Evolutionary conservation across 2,329 filamentous ascomycete species (phyloP).

Genomic region (Colletotrichum echinochloae): DNA sequence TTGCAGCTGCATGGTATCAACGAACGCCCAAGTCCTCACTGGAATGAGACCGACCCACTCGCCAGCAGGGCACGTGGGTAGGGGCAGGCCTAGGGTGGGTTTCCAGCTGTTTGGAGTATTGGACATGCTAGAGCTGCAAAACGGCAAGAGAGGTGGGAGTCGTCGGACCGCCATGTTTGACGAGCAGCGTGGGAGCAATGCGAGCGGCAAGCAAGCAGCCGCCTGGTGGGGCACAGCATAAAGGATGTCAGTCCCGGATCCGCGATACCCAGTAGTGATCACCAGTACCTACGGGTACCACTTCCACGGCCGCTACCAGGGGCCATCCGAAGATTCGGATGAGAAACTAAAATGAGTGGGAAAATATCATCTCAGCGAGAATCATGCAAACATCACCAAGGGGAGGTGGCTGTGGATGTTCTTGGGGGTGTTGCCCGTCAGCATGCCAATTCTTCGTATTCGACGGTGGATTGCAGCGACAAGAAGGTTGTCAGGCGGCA

Average conservation of each 20-base stretch:
- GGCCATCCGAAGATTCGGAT: background rate
- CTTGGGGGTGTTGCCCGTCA: background rate
- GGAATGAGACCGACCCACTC: too few species aligned
- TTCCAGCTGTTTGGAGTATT: background rate
- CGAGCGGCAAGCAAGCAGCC: background rate
- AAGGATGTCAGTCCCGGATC: background rate
- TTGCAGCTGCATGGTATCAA: background rate
- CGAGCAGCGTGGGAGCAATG: background rate
- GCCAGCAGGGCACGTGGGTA: too few species aligned
- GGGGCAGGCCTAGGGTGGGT: too few species aligned
- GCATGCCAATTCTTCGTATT: conserved; percentile 41
- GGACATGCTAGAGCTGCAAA: background rate
- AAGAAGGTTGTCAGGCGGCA: background rate
- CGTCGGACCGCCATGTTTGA: background rate
- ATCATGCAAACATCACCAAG: background rate
- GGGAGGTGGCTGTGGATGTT: conserved; percentile 18
- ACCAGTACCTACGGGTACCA: too few species aligned
- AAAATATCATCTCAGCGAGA: background rate
- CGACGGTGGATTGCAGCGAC: conserved; percentile 24
- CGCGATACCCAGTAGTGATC: background rate
- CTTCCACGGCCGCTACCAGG: background rate
- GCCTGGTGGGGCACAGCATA: background rate
- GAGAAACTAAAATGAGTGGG: background rate
- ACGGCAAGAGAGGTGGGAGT: background rate
- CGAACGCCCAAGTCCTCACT: background rate